Evolutionary conservation across 257 asterid genomes (phyloP), one percentile per base, ranked within the genome.

Genomic region (Echium plantagineum): DNA sequence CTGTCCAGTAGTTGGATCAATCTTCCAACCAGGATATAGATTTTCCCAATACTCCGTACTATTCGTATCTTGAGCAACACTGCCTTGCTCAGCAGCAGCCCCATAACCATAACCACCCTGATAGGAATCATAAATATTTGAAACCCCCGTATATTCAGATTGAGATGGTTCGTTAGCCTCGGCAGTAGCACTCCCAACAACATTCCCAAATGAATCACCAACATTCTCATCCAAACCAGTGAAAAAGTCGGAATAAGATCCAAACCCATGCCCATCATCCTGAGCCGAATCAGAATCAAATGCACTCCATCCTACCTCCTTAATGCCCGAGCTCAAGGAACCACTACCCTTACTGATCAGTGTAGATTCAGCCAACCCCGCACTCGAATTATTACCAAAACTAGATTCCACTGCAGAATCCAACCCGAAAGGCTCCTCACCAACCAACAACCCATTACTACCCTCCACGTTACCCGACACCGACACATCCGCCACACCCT

Each of bases 1-100:
- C 67, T 86, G 85, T 49, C 96, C 94, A 47, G 90, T 82, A 69
- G 52, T 62, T 3, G 69, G 69, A 69, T 93, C 90, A 71, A 69
- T 77, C 73, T 77, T 85, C 98, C 98, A 93, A 35, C 98, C 95
- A 0, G 98, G 96, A 80, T 88, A 89, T 31, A 70, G 88, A 63
- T 63, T 82, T 69, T 93, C 98, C 94, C 95, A 81, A 69, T 84
- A 80, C 69, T 83, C 79, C 52, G 71, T 73, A 75, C 79, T 82
- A 66, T 77, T 82, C 74, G 66, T 30, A 70, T 82, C 83, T 72
- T 75, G 74, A n/a, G 57, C 68, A 55, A 48, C 74, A n/a, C 76
- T 49, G 54, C 64, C 78, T 77, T 74, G 83, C 42, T 84, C 85
- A 7, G 81, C 65, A 10, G 77, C 73, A 15, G 66, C 60, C 53